These are phyloP conservation scores for Pichia manshurica DNA, from an alignment of 805 yeast genomes.

Conservation along the genomic window DNA sequence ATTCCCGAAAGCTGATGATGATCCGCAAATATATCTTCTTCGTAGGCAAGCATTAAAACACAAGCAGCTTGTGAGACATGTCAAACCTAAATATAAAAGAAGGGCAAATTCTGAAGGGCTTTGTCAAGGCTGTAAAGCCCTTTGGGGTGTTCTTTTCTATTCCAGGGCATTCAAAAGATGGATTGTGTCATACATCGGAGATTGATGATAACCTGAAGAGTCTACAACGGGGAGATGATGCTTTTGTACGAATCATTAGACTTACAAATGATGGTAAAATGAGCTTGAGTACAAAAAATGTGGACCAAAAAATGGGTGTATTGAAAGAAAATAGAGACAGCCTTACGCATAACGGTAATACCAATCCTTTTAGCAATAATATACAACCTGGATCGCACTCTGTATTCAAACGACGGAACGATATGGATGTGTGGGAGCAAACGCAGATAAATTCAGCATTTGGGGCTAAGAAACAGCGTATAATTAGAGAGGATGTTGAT, in stretches of 20 bases:
- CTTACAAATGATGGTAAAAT: slow-evolving; percentile 41
- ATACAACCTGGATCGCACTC: not conserved
- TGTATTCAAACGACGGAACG: slow-evolving; percentile 11
- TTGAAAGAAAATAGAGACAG: slow-evolving; percentile 8
- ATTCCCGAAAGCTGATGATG: not conserved
- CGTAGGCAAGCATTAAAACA: no score
- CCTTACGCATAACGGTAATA: not conserved
- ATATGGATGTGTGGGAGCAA: slow-evolving; percentile 76
- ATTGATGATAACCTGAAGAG: slow-evolving; percentile 35
- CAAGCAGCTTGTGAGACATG: not conserved
- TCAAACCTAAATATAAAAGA: not conserved
- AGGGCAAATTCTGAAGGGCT: slow-evolving; percentile 54
- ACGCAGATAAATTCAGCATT: slow-evolving; percentile 53
- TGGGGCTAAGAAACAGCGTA: slow-evolving; percentile 23
- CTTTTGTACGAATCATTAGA: slow-evolving; percentile 54
- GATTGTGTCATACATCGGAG: slow-evolving; percentile 75
- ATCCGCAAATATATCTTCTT: no score
- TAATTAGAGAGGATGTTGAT: slow-evolving; percentile 16
- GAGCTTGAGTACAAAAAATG: slow-evolving; percentile 60
- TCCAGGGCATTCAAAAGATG: slow-evolving; percentile 36
- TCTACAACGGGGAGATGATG: slow-evolving; percentile 49
- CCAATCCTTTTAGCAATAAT: not conserved
- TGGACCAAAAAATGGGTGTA: slow-evolving; percentile 65
- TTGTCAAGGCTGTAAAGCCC: slow-evolving; percentile 49
- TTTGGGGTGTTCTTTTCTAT: slow-evolving; percentile 79